Evolutionary conservation across 2,329 filamentous ascomycete genomes (phyloP).

Genomic region (Fulvia fulva): DNA sequence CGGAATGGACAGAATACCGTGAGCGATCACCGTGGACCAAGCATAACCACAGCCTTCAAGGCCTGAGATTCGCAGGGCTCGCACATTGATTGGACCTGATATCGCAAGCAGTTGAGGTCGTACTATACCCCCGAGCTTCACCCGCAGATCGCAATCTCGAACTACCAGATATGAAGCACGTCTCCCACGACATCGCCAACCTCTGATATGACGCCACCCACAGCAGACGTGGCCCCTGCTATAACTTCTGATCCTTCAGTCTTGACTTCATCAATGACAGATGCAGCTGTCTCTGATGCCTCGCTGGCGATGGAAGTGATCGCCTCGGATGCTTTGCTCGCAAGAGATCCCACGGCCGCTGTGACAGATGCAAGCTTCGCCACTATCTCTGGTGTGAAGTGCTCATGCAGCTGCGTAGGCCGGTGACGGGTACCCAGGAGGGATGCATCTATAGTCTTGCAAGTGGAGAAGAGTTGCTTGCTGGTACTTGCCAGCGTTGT

Average conservation of each 20-base stretch:
- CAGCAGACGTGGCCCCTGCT: background rate
- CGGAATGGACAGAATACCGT: too few relatives aligned
- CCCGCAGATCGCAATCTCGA: too few relatives aligned
- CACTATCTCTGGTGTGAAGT: background rate
- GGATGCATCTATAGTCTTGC: conserved; percentile 28
- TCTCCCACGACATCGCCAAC: too few relatives aligned
- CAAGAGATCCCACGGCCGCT: background rate
- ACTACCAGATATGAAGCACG: too few relatives aligned
- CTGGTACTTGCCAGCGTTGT: conserved; percentile 13
- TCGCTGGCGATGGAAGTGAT: background rate
- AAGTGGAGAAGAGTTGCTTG: conserved; percentile 22
- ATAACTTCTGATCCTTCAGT: background rate
- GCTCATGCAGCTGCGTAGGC: background rate
- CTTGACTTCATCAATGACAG: background rate
- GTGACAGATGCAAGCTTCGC: background rate
- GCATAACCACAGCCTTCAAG: too few relatives aligned
- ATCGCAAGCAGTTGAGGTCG: too few relatives aligned
- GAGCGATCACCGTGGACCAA: too few relatives aligned
- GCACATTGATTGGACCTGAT: too few relatives aligned
- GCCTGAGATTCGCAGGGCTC: too few relatives aligned
- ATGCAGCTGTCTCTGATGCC: background rate
- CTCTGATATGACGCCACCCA: too few relatives aligned
- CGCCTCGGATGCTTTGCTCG: background rate
- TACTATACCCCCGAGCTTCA: too few relatives aligned
- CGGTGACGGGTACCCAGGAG: too few relatives aligned